Evolutionary conservation across 1,284 basidiomycete genomes (phyloP), one percentile per base, ranked within the genome.

Genomic region (Leccinum pachyderme): DNA sequence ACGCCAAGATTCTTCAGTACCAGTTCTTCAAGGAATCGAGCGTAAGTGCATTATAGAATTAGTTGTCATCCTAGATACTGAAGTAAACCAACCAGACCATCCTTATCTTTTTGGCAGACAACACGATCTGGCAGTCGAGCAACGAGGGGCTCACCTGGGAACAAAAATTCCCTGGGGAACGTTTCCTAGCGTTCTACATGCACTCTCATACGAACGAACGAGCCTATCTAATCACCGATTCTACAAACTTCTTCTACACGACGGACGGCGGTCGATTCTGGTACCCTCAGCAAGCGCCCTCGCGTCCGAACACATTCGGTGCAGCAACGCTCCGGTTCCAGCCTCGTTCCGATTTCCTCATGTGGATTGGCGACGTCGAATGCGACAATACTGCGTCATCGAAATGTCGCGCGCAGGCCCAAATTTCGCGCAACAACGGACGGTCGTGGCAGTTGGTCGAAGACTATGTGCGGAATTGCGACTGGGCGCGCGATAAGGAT

Each of bases 121-220:
- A 86, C 57, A 81, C 82, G 0, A 80, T 98, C 53, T 98, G 92
- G 91, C 93, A 97, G 75, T 97, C 94, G 1, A 83, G 82, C 66
- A 98, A 95, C 70, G 95, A 99, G 71, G 96, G 96, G 1, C 95
- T 92, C 71, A 87, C 86, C 0, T 99, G 95, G 95, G 80, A 80
- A 51, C 85, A 85, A 61, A 77, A 87, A 12, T 74, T 73, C 62
- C 78, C 83, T 0, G 77, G 75, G 2, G 77, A 87, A 54, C 81
- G 77, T 4, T 92, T 96, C 74, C 75, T 98, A 37, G 85, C 82
- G 0, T 89, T 98, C 74, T 89, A 89, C 63, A 87, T 95, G 74
- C 95, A 99, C 75, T 75, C 81, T 32, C 91, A 90, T 73, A 76
- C 83, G 33, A 64, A 80, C 47, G 89, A 93, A 56, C 87, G 95